These are phyloP conservation scores for Ascochyta rabiei DNA, from an alignment of 2,329 filamentous ascomycete genomes.

Conservation along the genomic window DNA sequence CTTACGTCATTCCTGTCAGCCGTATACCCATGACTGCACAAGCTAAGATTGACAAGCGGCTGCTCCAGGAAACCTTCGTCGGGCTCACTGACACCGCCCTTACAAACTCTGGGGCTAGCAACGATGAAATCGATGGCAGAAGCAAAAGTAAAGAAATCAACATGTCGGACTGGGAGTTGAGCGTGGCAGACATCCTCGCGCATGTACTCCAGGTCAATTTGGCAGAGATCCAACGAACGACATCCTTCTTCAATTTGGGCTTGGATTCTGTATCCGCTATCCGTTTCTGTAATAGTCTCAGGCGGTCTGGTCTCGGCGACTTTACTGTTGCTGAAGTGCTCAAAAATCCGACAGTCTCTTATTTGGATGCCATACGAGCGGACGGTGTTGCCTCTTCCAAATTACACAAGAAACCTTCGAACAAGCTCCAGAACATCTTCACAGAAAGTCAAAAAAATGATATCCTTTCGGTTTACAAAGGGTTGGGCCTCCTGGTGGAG, in stretches of 20 bases:
- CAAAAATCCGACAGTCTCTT: slow-evolving; percentile 69
- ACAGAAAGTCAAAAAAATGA: slow-evolving; percentile 15
- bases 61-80: slow-evolving; percentile 58
- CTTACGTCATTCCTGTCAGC: slow-evolving; percentile 72
- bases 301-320: slow-evolving; percentile 52
- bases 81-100: slow-evolving; percentile 56
- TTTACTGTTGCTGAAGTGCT: slow-evolving; percentile 73
- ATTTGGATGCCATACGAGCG: slow-evolving; percentile 50
- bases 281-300: slow-evolving; percentile 65
- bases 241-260: slow-evolving; percentile 78
- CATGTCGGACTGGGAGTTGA: slow-evolving; percentile 54
- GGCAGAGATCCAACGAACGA: slow-evolving; percentile 63
- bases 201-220: slow-evolving; percentile 55
- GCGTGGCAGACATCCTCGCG: slow-evolving; percentile 63
- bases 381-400: slow-evolving; percentile 34
- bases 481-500: slow-evolving; percentile 49
- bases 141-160: not conserved
- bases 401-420: not conserved
- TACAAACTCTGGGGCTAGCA: slow-evolving; percentile 46
- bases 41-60: slow-evolving; percentile 72
- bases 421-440: slow-evolving; percentile 20
- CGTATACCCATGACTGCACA: slow-evolving; percentile 73
- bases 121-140: slow-evolving; percentile 33
- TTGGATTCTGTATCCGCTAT: slow-evolving; percentile 87
- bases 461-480: slow-evolving; percentile 21